phyloP scores from a whole-genome alignment of 768 basidiomycete genomes.

The Tylopilus balloui region DNA sequence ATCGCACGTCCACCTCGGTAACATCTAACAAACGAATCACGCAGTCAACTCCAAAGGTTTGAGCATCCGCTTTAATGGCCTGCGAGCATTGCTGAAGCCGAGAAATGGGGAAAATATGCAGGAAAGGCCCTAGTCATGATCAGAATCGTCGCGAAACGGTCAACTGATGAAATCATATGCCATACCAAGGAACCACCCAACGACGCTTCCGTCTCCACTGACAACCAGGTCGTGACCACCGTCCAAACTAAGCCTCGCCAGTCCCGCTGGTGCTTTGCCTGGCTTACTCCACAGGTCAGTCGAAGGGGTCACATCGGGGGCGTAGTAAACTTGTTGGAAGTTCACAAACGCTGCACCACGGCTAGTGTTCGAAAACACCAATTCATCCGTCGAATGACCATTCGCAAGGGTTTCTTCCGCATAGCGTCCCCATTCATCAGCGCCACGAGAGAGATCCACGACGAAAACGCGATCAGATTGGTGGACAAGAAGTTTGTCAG shows the following conservation, averaged over 20 bases:
- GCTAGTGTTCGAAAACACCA: constrained; percentile 42
- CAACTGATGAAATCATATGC: neutral
- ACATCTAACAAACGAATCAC: constrained; percentile 52
- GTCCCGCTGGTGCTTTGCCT: constrained; percentile 55
- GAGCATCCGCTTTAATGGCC: constrained; percentile 44
- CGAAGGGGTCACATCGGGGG: constrained; percentile 39
- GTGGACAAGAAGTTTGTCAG: constrained; percentile 56
- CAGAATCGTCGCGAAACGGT: neutral
- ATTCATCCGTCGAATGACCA: constrained; percentile 55
- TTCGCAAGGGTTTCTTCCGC: constrained; percentile 44
- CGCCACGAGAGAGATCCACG: constrained; percentile 46
- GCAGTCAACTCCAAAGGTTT: constrained; percentile 61
- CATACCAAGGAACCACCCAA: constrained; percentile 75
- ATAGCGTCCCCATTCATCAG: constrained; percentile 46
- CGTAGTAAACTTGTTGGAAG: constrained; percentile 62
- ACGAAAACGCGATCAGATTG: constrained; percentile 46
- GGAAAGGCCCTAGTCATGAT: constrained; percentile 18
- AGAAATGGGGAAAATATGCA: constrained; percentile 55
- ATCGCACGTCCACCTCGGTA: constrained; percentile 55
- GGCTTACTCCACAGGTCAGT: constrained; percentile 66
- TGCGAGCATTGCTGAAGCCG: constrained; percentile 46
- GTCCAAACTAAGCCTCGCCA: constrained; percentile 63
- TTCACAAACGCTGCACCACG: constrained; percentile 61
- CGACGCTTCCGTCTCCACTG: constrained; percentile 55
- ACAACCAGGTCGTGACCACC: constrained; percentile 69